phyloP scores from a whole-genome alignment of 257 asterid genomes.

The Verbascum thapsus region DNA sequence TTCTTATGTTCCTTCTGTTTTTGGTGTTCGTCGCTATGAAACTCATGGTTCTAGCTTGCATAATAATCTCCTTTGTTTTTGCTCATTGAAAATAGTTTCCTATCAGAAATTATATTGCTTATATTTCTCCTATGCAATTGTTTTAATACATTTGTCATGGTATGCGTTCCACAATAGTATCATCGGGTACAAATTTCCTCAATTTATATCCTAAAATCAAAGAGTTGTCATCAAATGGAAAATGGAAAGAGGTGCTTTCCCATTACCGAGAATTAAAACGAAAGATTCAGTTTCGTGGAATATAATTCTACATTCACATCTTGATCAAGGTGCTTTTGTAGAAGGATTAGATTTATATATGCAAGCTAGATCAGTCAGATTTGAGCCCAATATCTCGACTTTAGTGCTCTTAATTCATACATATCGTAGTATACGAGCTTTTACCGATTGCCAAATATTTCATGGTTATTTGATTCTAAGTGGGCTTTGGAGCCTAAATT shows the following conservation, averaged over 20 bases:
- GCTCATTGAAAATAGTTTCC: not conserved
- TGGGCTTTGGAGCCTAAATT: conserved; percentile 51
- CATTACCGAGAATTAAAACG: conserved; percentile 43
- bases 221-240: conserved; percentile 46
- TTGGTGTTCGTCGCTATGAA: too few relatives aligned
- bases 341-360: conserved; percentile 54
- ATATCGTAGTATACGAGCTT: conserved; percentile 43
- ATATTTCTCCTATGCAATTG: not conserved
- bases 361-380: conserved; percentile 55
- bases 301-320: conserved; percentile 63
- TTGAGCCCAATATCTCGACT: conserved; percentile 77
- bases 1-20: too few relatives aligned
- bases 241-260: conserved; percentile 58
- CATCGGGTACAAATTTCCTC: conserved; percentile 37
- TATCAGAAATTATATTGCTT: not conserved
- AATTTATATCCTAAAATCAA: conserved; percentile 48
- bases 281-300: conserved; percentile 89
- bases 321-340: conserved; percentile 43
- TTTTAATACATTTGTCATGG: conserved; percentile 19
- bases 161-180: conserved; percentile 44
- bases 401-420: conserved; percentile 71
- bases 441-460: conserved; percentile 44
- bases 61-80: too few relatives aligned
- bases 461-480: conserved; percentile 62
- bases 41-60: too few relatives aligned